Evolutionary conservation across 768 basidiomycete species (phyloP).

Genomic region (Neoboletus brunneissimus): DNA sequence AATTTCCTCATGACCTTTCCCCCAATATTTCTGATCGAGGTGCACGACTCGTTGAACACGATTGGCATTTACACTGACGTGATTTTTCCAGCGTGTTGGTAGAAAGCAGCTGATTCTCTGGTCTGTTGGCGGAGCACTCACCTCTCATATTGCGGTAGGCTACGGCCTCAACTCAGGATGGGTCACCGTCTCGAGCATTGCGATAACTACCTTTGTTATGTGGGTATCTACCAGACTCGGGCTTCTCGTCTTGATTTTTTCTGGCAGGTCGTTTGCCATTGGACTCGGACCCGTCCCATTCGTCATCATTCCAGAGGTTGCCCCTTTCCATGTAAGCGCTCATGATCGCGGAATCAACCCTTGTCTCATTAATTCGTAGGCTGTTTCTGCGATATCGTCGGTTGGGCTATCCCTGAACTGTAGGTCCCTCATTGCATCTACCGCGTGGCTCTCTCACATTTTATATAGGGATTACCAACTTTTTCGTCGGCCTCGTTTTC

Average conservation of each 20-base stretch:
- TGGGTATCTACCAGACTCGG: slow-evolving; percentile 33
- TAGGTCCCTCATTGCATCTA: slow-evolving; percentile 32
- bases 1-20: slow-evolving; percentile 78
- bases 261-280: slow-evolving; percentile 73
- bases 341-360: neutral
- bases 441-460: neutral
- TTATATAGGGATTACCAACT: slow-evolving; percentile 74
- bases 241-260: neutral
- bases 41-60: slow-evolving; percentile 25
- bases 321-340: slow-evolving; percentile 66
- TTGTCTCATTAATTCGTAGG: slow-evolving; percentile 38
- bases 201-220: slow-evolving; percentile 81
- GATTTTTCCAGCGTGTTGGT: slow-evolving; percentile 59
- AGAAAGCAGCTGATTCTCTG: slow-evolving; percentile 63
- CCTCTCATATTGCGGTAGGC: slow-evolving; percentile 66
- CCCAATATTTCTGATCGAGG: slow-evolving; percentile 85
- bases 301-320: slow-evolving; percentile 87
- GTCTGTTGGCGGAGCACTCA: slow-evolving; percentile 64
- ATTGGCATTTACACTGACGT: slow-evolving; percentile 1
- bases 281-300: slow-evolving; percentile 94
- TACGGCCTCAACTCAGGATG: slow-evolving; percentile 63
- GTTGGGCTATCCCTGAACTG: slow-evolving; percentile 72
- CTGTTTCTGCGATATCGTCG: slow-evolving; percentile 78
- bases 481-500: slow-evolving; percentile 80
- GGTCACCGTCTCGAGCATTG: slow-evolving; percentile 62